phyloP scores from a whole-genome alignment of 176 grass and related monocot species.

The Coix lacrymajobi region DNA sequence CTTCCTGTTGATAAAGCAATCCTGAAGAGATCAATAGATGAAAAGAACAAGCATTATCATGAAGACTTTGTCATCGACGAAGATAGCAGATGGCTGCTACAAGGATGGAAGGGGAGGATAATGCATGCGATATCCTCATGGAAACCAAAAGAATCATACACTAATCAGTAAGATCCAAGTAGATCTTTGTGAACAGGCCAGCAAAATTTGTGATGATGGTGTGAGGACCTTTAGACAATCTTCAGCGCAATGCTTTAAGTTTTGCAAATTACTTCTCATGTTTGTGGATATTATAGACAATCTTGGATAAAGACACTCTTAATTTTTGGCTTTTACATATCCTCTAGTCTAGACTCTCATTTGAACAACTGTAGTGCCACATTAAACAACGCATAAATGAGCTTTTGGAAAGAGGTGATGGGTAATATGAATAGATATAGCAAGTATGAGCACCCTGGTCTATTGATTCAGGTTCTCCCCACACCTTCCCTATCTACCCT shows the following conservation, averaged over 20 bases:
- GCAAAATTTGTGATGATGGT: neutral
- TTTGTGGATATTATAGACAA: neutral
- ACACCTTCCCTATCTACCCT: neutral
- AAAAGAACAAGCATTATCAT: slow-evolving; percentile 28
- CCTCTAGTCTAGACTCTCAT: neutral
- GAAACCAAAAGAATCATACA: slow-evolving; percentile 12
- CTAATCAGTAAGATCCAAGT: neutral
- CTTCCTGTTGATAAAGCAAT: slow-evolving; percentile 37
- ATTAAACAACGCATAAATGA: neutral
- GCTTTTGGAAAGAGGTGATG: neutral
- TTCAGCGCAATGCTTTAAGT: neutral
- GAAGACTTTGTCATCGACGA: slow-evolving; percentile 41
- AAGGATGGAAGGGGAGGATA: slow-evolving; percentile 52
- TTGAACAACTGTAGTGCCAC: neutral
- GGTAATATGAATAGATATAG: neutral
- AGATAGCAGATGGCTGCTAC: slow-evolving; percentile 42
- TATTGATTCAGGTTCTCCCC: neutral
- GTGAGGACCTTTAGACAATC: neutral
- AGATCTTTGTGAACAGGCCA: neutral
- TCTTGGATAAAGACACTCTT: neutral
- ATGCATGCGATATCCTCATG: slow-evolving; percentile 38
- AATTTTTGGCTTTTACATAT: neutral
- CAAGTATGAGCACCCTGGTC: neutral
- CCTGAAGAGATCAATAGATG: slow-evolving; percentile 15
- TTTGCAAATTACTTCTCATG: slow-evolving; percentile 1